phyloP scores from a whole-genome alignment of 2,329 filamentous ascomycete genomes.

The Rachicladosporium sp. region DNA sequence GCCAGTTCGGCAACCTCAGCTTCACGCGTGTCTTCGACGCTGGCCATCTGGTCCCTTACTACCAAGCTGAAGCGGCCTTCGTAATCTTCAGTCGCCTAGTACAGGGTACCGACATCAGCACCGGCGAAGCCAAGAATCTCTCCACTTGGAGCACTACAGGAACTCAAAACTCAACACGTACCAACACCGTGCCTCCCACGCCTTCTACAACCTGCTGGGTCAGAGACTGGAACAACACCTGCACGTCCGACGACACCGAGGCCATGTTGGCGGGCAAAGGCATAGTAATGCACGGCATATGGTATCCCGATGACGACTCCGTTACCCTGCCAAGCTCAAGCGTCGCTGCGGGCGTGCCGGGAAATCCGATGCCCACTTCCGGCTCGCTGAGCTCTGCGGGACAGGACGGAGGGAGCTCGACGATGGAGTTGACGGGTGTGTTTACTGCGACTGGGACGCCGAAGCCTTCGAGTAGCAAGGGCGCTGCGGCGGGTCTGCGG shows the following conservation, averaged over 20 bases:
- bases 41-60: constrained; percentile 41
- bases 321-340: constrained; percentile 24
- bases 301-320: constrained; percentile 31
- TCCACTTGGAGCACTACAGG: constrained; percentile 46
- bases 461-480: constrained; percentile 8
- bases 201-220: constrained; percentile 49
- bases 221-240: constrained; percentile 40
- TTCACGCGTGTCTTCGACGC: constrained; percentile 42
- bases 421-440: constrained; percentile 21
- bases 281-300: constrained; percentile 47
- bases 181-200: constrained; percentile 37
- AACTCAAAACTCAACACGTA: constrained; percentile 43
- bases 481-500: constrained; percentile 6
- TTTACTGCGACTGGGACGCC: constrained; percentile 28
- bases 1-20: constrained; percentile 59
- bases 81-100: constrained; percentile 42
- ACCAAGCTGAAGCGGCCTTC: constrained; percentile 41
- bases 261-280: constrained; percentile 40
- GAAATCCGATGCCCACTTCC: constrained; percentile 13
- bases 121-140: constrained; percentile 38
- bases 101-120: constrained; percentile 36
- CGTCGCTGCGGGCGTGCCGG: constrained; percentile 22
- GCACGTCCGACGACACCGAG: constrained; percentile 38
- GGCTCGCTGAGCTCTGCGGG: not conserved
- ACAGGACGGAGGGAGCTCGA: constrained; percentile 4